phyloP scores from a whole-genome alignment of 192 early-diverging fungal genomes.

The Linnemannia hyalina region DNA sequence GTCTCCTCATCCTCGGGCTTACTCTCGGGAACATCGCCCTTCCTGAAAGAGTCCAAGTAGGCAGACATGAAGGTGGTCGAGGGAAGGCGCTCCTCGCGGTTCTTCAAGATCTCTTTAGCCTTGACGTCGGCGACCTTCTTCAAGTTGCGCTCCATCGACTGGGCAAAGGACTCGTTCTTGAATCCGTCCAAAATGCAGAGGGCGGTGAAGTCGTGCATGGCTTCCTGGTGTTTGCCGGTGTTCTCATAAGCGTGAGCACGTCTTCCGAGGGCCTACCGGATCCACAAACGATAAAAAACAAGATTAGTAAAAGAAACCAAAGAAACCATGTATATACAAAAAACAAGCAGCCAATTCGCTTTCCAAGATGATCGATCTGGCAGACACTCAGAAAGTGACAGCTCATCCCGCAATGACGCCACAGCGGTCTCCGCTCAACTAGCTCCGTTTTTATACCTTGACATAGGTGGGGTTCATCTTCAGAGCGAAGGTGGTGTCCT shows the following conservation, averaged over 20 bases:
- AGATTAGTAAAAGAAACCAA: constrained; percentile 4
- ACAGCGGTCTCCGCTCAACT: neutral
- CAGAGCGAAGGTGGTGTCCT: constrained; percentile 88
- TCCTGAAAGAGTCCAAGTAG: constrained; percentile 93
- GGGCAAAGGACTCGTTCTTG: constrained; percentile 84
- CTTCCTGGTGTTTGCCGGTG: constrained; percentile 61
- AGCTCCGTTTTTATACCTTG: constrained; percentile 69
- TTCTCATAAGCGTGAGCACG: constrained; percentile 72
- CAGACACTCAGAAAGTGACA: neutral
- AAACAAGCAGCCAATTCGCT: constrained; percentile 8
- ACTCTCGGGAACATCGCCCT: constrained; percentile 35
- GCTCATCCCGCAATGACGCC: neutral
- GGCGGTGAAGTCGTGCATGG: constrained; percentile 86
- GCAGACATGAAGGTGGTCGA: constrained; percentile 92
- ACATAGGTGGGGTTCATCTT: constrained; percentile 88
- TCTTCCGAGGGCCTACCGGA: constrained; percentile 59
- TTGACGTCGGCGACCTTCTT: constrained; percentile 84
- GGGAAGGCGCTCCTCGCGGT: constrained; percentile 79
- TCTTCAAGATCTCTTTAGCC: constrained; percentile 79
- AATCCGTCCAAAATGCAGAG: constrained; percentile 96
- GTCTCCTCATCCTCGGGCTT: constrained; percentile 43
- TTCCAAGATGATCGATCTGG: neutral
- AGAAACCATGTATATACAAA: constrained; percentile 41
- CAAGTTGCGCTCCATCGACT: constrained; percentile 89
- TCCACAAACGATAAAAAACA: neutral